A percentile compares a stretch with the other conserved stretches of the same genome.
Conservation (phyloP, 768 basidiomycete species). For the Omphalotus guepiniiformis region DNA sequence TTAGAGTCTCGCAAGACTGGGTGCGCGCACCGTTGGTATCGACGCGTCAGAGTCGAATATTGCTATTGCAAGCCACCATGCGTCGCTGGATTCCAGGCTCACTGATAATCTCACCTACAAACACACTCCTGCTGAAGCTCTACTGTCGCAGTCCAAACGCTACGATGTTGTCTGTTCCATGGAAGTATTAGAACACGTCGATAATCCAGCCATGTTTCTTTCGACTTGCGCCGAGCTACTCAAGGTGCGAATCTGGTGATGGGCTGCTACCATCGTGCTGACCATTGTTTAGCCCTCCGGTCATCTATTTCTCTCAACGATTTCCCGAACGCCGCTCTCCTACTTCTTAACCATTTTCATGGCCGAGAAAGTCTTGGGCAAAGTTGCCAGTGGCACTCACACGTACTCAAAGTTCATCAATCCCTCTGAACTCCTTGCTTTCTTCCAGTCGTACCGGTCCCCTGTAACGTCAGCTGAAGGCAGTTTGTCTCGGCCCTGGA, state of each 20-base stretch:
- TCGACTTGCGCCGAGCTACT: constrained; percentile 77
- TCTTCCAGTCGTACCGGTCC: constrained; percentile 62
- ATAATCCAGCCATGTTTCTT: constrained; percentile 84
- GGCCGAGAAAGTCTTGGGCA: constrained; percentile 77
- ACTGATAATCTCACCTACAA: constrained; percentile 56
- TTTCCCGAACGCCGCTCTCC: constrained; percentile 80
- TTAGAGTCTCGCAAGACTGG: constrained; percentile 83
- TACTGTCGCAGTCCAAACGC: constrained; percentile 57
- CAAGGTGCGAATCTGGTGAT: constrained; percentile 53
- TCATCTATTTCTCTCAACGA: constrained; percentile 92
- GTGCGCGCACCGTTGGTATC: constrained; percentile 85
- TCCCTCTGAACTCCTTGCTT: constrained; percentile 77
- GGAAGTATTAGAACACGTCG: constrained; percentile 98
- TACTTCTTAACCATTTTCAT: constrained; percentile 67
- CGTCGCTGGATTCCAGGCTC: constrained; percentile 61
- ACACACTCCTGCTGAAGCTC: constrained; percentile 69
- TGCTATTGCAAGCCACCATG: constrained; percentile 78
- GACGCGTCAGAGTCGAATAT: constrained; percentile 91
- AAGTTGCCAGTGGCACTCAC: constrained; percentile 87
- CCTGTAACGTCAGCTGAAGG: constrained; percentile 9
- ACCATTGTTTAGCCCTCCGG: constrained; percentile 75
- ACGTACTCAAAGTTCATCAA: constrained; percentile 88
- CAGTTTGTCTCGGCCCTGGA: constrained; percentile 45
- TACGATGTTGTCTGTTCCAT: constrained; percentile 96
- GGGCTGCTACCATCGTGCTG: not conserved